Percentiles rank a stretch among this genome's conserved stretches.
Evolutionary conservation across 352 stramenopile genomes (phyloP).

Genomic region (Pythium volutum): DNA sequence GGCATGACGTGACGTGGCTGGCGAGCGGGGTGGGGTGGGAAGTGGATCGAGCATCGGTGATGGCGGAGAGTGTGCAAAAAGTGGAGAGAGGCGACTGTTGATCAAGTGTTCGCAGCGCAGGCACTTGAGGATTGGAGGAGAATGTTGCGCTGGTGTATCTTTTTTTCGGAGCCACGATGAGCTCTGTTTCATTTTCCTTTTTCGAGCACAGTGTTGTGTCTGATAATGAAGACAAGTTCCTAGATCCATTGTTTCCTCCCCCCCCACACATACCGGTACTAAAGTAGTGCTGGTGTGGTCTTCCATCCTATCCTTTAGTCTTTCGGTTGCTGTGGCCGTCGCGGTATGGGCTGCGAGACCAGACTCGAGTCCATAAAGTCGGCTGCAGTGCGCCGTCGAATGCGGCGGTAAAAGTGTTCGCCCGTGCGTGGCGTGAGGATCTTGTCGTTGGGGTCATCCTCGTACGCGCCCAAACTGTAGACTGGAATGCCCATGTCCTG

Average conservation of each 20-base stretch:
- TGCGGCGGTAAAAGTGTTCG: constrained; percentile 45
- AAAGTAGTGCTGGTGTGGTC: not conserved
- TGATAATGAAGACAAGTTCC: constrained; percentile 46
- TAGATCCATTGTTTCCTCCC: constrained; percentile 1
- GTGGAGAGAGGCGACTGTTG: not conserved
- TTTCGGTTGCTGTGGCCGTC: not conserved
- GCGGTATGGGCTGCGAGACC: constrained; percentile 37
- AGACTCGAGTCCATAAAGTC: constrained; percentile 60
- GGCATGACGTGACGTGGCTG: constrained; percentile 1
- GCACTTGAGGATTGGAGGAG: not conserved
- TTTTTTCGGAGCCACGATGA: constrained; percentile 35
- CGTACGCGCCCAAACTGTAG: constrained; percentile 60
- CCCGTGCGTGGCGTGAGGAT: constrained; percentile 49
- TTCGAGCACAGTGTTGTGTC: constrained; percentile 40
- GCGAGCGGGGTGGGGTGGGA: not conserved
- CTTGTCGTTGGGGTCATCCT: constrained; percentile 42
- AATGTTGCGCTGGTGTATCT: constrained; percentile 20
- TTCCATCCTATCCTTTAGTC: not conserved
- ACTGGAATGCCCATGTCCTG: constrained; percentile 76
- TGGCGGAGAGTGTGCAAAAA: not conserved
- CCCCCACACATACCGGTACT: too few species aligned
- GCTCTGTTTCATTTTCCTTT: constrained; percentile 42
- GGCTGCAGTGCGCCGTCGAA: constrained; percentile 47
- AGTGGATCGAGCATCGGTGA: not conserved
- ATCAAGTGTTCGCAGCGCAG: constrained; percentile 2